phyloP scores from a whole-genome alignment of 345 rosid species.

The Salix udensis region DNA sequence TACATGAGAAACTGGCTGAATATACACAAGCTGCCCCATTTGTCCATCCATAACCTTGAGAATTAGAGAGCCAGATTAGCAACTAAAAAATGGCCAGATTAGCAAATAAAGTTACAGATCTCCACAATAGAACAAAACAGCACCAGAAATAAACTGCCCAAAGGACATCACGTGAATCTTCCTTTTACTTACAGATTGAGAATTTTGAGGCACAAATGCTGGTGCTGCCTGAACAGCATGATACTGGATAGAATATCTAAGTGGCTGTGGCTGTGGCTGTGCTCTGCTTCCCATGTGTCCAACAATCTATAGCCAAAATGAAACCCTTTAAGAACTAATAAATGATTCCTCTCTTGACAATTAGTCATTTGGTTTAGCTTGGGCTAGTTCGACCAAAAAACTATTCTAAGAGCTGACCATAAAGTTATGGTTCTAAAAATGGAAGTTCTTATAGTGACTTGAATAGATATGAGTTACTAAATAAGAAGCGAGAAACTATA shows the following conservation, averaged over 20 bases:
- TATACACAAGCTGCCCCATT: constrained; percentile 61
- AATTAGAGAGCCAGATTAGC: constrained; percentile 13
- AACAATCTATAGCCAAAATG: constrained; percentile 35
- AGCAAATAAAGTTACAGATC: constrained; percentile 2
- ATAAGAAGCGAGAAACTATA: neutral
- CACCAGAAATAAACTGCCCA: neutral
- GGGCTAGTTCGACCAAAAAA: neutral
- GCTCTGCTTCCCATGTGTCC: constrained; percentile 61
- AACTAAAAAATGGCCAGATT: neutral
- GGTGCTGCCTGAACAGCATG: constrained; percentile 61
- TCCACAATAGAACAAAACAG: neutral
- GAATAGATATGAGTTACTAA: neutral
- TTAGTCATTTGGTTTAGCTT: neutral
- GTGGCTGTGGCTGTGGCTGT: constrained; percentile 39
- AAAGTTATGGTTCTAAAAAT: neutral
- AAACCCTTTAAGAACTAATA: neutral
- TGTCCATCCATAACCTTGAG: constrained; percentile 67
- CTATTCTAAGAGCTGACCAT: neutral
- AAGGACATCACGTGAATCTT: neutral
- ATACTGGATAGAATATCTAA: constrained; percentile 58
- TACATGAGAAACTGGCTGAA: constrained; percentile 79
- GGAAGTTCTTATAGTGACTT: neutral
- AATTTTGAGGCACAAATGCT: constrained; percentile 51
- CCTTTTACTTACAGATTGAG: constrained; percentile 53
- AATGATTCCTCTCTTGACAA: neutral